phyloP scores from a whole-genome alignment of 2,329 filamentous ascomycete genomes.

The Orbilia oligospora region DNA sequence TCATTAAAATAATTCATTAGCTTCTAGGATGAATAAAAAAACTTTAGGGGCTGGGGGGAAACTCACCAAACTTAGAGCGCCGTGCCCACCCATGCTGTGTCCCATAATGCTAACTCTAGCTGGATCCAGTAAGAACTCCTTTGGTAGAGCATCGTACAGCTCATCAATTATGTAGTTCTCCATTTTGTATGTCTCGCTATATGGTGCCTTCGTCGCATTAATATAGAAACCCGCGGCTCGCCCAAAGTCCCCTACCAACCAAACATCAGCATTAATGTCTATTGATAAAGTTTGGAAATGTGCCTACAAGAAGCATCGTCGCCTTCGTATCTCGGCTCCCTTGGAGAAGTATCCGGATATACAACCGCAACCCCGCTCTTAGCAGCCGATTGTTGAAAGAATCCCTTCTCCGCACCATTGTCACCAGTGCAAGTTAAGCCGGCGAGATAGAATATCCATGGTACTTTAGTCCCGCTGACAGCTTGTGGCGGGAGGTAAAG shows the following conservation, averaged over 20 bases:
- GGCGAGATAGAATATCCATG: constrained; percentile 91
- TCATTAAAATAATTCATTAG: constrained; percentile 39
- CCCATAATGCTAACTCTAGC: constrained; percentile 85
- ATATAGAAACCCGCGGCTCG: constrained; percentile 94
- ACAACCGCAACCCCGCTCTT: constrained; percentile 89
- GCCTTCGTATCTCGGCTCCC: constrained; percentile 83
- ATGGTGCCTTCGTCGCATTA: constrained; percentile 83
- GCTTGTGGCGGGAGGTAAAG: constrained; percentile 80
- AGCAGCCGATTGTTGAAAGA: constrained; percentile 87
- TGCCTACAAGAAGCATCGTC: constrained; percentile 81
- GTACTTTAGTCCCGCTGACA: constrained; percentile 74
- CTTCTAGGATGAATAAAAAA: not conserved
- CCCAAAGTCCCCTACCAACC: constrained; percentile 79
- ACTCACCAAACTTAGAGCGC: constrained; percentile 82
- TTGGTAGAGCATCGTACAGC: constrained; percentile 83
- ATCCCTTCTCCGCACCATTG: constrained; percentile 85
- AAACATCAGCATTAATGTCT: not conserved
- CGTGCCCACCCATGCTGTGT: constrained; percentile 98
- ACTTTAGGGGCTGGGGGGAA: not conserved
- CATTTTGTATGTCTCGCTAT: constrained; percentile 87
- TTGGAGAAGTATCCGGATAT: constrained; percentile 94
- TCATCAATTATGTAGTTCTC: constrained; percentile 92
- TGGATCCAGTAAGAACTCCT: constrained; percentile 79
- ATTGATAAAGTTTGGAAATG: not conserved
- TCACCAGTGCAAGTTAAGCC: constrained; percentile 96